Evolutionary conservation across 2,329 filamentous ascomycete species (phyloP).

Genomic region (Chaetomium strumarium): DNA sequence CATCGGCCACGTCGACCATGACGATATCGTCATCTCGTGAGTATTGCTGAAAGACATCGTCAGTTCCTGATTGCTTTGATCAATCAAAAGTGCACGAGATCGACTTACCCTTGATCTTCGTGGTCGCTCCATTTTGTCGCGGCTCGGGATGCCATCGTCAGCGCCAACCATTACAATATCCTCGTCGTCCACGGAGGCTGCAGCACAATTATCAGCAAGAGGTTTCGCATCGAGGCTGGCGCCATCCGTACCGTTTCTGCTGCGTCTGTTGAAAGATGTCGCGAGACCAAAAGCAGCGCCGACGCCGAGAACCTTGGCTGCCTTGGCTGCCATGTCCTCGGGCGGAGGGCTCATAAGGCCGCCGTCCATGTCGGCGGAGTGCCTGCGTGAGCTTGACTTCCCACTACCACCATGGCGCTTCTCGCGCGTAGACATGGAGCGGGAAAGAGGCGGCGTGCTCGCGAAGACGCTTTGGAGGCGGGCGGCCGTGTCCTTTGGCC

Average conservation of each 20-base stretch:
- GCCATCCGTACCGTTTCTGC: conserved; percentile 36
- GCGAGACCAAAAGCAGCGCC: conserved; percentile 27
- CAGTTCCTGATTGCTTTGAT: conserved; percentile 24
- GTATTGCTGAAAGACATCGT: conserved; percentile 53
- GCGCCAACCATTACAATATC: conserved; percentile 44
- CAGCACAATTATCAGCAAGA: conserved; percentile 17
- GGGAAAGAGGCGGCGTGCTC: conserved; percentile 59
- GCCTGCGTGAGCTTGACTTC: conserved; percentile 58
- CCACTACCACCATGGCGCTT: conserved; percentile 51
- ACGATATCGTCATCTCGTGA: conserved; percentile 59
- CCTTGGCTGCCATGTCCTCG: conserved; percentile 68
- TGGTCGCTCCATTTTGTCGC: conserved; percentile 41
- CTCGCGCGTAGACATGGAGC: conserved; percentile 63
- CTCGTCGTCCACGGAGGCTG: conserved; percentile 27
- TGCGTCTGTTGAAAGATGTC: conserved; percentile 36
- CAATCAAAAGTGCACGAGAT: neutral
- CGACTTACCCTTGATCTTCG: conserved; percentile 40
- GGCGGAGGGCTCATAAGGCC: conserved; percentile 68
- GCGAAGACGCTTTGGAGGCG: conserved; percentile 62
- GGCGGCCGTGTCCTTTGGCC: conserved; percentile 43
- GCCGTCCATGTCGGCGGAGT: conserved; percentile 59
- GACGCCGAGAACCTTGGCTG: conserved; percentile 67
- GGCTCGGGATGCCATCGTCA: conserved; percentile 34
- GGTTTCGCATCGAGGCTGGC: neutral
- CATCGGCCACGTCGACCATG: conserved; percentile 48